Conservation (phyloP, 1,139 yeast genomes). For the Magnusiomyces ingens region DNA sequence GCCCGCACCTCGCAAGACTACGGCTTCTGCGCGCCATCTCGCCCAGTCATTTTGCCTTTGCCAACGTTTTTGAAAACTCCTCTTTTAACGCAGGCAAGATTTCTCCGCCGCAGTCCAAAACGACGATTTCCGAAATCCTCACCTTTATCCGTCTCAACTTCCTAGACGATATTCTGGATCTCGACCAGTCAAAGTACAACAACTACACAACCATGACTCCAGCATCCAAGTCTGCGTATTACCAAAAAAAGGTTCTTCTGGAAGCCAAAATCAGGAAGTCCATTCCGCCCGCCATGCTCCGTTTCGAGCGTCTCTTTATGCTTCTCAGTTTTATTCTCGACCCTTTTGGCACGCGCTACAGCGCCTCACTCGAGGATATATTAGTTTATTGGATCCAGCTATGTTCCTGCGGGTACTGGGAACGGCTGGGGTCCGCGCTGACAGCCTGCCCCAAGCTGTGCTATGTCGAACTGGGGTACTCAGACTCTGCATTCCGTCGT, state of each 20-base stretch:
- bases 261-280: neutral
- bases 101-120: neutral
- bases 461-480: neutral
- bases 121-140: neutral
- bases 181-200: neutral
- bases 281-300: neutral
- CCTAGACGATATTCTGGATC: neutral
- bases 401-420: neutral
- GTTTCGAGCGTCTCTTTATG: neutral
- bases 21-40: neutral
- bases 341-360: neutral
- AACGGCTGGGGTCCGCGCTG: neutral
- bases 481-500: neutral
- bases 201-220: neutral
- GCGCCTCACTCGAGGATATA: neutral
- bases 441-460: neutral
- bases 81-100: neutral
- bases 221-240: neutral
- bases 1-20: neutral
- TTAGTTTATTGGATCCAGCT: neutral
- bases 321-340: neutral
- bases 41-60: neutral
- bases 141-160: neutral
- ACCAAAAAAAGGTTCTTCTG: neutral
- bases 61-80: neutral